Conservation (phyloP, 257 asterid genomes). For the Solanum paucissectum region DNA sequence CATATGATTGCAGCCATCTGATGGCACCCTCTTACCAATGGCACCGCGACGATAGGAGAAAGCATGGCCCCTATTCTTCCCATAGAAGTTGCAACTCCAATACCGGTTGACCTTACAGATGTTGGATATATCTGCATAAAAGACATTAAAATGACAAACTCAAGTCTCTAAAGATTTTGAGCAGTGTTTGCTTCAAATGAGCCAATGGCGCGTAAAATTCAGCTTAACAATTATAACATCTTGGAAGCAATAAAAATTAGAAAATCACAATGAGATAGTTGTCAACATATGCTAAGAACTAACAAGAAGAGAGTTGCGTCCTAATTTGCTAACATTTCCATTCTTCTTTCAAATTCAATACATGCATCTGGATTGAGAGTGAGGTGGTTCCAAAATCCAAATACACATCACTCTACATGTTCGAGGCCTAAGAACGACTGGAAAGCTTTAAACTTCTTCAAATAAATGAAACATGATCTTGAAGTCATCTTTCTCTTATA, state of each 20-base stretch:
- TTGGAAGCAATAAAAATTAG: not conserved
- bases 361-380: not conserved
- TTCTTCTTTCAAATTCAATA: not conserved
- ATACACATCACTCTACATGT: not conserved
- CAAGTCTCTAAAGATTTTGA: not conserved
- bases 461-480: not conserved
- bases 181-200: not conserved
- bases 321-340: not conserved
- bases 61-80: conserved; percentile 24
- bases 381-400: not conserved
- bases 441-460: not conserved
- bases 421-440: not conserved
- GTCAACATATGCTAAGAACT: not conserved
- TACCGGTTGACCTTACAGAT: conserved; percentile 16
- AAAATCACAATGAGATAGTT: not conserved
- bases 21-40: conserved; percentile 12
- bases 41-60: conserved; percentile 13
- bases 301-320: not conserved
- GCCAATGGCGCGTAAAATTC: not conserved
- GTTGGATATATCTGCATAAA: conserved; percentile 22
- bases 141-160: not conserved
- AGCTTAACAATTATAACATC: not conserved
- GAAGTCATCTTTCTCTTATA: not conserved
- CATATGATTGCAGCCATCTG: conserved; percentile 9
- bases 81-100: conserved; percentile 18